phyloP scores from a whole-genome alignment of 495 filamentous ascomycete genomes.

The Penicillium ochrochloron region DNA sequence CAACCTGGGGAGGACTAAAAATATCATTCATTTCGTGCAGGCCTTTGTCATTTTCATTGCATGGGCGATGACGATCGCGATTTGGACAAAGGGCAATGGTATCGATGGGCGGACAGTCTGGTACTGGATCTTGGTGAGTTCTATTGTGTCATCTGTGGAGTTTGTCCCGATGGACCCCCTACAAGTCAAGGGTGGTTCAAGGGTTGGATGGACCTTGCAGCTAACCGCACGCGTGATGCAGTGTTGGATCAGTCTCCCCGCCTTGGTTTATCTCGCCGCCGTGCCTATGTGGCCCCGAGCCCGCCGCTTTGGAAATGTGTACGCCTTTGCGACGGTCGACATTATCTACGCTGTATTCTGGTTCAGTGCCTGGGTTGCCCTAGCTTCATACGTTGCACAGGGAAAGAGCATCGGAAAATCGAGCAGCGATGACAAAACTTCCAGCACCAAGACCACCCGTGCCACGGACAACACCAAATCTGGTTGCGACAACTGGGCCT shows the following conservation, averaged over 20 bases:
- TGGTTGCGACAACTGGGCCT: constrained; percentile 58
- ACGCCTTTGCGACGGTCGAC: constrained; percentile 79
- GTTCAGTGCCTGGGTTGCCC: constrained; percentile 79
- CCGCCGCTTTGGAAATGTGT: constrained; percentile 76
- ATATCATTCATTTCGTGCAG: constrained; percentile 59
- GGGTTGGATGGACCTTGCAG: constrained; percentile 3
- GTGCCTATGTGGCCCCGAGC: constrained; percentile 85
- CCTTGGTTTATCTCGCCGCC: constrained; percentile 80
- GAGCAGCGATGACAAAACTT: constrained; percentile 14
- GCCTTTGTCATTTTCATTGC: constrained; percentile 68
- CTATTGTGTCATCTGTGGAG: not conserved
- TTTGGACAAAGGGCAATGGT: constrained; percentile 66
- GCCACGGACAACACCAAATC: constrained; percentile 31
- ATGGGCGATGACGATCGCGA: constrained; percentile 73
- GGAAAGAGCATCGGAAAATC: constrained; percentile 49
- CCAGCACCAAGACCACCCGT: constrained; percentile 18
- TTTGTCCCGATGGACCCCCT: not conserved
- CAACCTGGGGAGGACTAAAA: constrained; percentile 52
- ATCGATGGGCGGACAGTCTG: constrained; percentile 73
- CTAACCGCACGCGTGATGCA: constrained; percentile 40
- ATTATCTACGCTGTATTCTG: constrained; percentile 75
- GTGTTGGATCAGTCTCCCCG: constrained; percentile 86
- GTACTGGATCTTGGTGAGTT: constrained; percentile 77
- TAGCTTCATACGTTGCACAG: constrained; percentile 69
- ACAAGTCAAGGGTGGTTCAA: not conserved